Conservation (phyloP, 345 rosid species). For the Eucalyptus globulus region DNA sequence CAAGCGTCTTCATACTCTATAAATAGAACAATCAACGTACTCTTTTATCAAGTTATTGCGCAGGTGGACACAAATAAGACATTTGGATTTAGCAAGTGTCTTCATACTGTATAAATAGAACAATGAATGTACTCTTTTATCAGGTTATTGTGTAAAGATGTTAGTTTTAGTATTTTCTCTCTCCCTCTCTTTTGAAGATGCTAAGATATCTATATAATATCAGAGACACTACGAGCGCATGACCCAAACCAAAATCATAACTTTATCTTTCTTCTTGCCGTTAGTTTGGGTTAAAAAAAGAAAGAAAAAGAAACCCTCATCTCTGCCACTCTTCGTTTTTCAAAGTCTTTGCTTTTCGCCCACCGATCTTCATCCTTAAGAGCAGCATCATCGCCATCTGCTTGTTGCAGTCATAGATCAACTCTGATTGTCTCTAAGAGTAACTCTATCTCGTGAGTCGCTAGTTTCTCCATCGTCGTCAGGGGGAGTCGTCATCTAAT, state of each 20-base stretch:
- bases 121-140: not conserved
- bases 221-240: not conserved
- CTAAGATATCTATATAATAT: not conserved
- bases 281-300: not conserved
- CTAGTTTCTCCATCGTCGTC: not conserved
- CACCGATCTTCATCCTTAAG: not conserved
- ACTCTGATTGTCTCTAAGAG: not conserved
- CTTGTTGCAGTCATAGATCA: not conserved
- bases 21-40: not conserved
- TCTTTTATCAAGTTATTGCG: not conserved
- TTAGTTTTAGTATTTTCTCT: not conserved
- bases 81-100: not conserved
- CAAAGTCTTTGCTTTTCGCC: not conserved
- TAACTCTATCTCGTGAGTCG: not conserved
- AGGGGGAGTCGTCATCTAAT: not conserved
- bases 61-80: not conserved
- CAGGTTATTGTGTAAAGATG: not conserved
- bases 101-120: not conserved
- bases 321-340: not conserved
- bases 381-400: not conserved
- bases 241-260: not conserved
- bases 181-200: not conserved
- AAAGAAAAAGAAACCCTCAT: not conserved
- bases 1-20: not conserved
- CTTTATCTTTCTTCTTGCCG: not conserved